Percentiles rank a stretch among this genome's conserved stretches.
These are phyloP conservation scores for Exophiala phaeomuriformis DNA, from an alignment of 2,329 filamentous ascomycete species.

Conservation along the genomic window DNA sequence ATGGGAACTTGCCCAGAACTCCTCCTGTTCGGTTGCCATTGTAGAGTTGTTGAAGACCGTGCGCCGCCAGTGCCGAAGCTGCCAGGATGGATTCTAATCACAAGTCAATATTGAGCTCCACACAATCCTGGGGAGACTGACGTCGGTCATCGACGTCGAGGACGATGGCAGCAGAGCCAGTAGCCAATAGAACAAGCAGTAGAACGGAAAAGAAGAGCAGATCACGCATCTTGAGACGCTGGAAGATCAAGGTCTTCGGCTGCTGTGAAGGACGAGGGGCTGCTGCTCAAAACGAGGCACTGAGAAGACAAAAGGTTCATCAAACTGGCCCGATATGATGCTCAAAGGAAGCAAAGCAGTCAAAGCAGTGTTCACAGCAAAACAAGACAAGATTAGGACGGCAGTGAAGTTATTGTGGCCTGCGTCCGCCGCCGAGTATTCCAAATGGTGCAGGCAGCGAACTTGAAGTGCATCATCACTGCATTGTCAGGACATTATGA, in stretches of 20 bases:
- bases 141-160: slow-evolving; percentile 29
- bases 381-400: background rate
- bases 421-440: background rate
- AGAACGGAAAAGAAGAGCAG: background rate
- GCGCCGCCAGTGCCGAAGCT: slow-evolving; percentile 38
- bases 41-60: slow-evolving; percentile 48
- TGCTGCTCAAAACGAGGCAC: background rate
- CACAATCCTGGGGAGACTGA: slow-evolving; percentile 15
- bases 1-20: slow-evolving; percentile 52
- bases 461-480: background rate
- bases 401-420: background rate
- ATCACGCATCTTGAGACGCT: slow-evolving; percentile 5
- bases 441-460: background rate
- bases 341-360: background rate
- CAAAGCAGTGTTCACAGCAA: background rate
- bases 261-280: background rate
- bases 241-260: background rate
- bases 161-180: slow-evolving; percentile 22
- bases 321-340: background rate
- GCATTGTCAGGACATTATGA: background rate
- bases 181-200: slow-evolving; percentile 4
- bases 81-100: slow-evolving; percentile 38
- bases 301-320: background rate
- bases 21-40: slow-evolving; percentile 46
- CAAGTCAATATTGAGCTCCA: background rate